Conservation (phyloP, 2,329 filamentous ascomycete species). For the Massarina eburnea region DNA sequence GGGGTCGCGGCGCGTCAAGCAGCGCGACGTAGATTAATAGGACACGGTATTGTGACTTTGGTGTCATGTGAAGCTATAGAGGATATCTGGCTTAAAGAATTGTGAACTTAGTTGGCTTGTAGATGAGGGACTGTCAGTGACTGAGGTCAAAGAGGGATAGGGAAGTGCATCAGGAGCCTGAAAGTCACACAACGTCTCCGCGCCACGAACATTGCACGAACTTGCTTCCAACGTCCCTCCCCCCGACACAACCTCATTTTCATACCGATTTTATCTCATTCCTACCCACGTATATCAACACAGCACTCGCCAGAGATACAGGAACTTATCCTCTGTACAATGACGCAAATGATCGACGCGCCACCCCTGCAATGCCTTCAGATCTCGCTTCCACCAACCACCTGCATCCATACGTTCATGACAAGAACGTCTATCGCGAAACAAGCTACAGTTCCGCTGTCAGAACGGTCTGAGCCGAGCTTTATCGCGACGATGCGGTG, state of each 20-base stretch:
- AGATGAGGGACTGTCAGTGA: background rate
- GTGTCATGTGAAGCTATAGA: constrained; percentile 3
- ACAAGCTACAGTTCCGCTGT: constrained; percentile 13
- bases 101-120: background rate
- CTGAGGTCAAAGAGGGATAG: background rate
- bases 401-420: background rate
- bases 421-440: constrained; percentile 8
- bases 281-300: too few species aligned
- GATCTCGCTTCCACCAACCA: constrained; percentile 6
- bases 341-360: constrained; percentile 12
- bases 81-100: constrained; percentile 12
- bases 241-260: background rate
- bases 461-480: constrained; percentile 3
- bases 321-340: constrained; percentile 1
- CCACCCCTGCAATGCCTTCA: constrained; percentile 5
- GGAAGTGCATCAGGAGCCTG: background rate
- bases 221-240: constrained; percentile 1
- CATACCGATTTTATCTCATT: background rate
- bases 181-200: background rate
- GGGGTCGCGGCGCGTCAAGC: constrained; percentile 10
- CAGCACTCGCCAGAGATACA: background rate
- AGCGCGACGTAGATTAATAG: constrained; percentile 22
- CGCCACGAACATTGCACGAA: background rate
- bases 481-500: constrained; percentile 5
- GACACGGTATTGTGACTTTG: constrained; percentile 16